Evolutionary conservation across 352 stramenopile species (phyloP), one percentile per base, ranked within the genome.

Genomic region (Saprolegnia parasitica): DNA sequence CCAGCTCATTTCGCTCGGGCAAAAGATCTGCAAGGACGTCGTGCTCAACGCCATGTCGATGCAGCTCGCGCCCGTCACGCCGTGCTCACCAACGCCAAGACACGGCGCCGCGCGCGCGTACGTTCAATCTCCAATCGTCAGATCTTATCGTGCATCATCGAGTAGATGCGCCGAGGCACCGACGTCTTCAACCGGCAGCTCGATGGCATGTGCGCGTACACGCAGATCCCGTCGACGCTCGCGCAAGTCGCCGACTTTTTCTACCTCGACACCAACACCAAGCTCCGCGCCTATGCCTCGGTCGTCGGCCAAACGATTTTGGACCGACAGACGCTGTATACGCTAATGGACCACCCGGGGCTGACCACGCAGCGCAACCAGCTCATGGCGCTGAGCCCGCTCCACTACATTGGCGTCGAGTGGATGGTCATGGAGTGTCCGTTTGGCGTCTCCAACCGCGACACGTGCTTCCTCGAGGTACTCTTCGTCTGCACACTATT

Each of bases 221-320:
- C 81, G 29, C 81, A 79, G 29, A 88, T 94, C 47, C 83, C 81
- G 71, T 83, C 86, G 20, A 84, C 79, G 26, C 79, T 92, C 47
- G 86, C 91, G 65, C 83, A 94, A 45, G 79, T 94, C 23, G 82
- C 84, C 32, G 81, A 89, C 52, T 94, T 94, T 76, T 94, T 94
- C 73, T 75, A 78, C 54, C 77, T 92, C 20, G 83, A 92, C 58
- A 89, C 84, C 56, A 68, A 77, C 45, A 83, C 83, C 21, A 94
- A 94, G 71, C 11, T 56, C 10, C 35, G 32, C 10, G 21, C 60
- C 0, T 67, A 55, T 46, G 37, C 9, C 1, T 15, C 29, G 10
- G 60, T 67, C 13, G 40, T 46, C 9, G 60, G 60, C n/a, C 60
- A 67, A 46, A 83, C 90, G 37, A 66, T 92, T 32, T 70, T 94